Percentiles rank a stretch among this genome's conserved stretches.
These are phyloP conservation scores for Carpinus viminea DNA, from an alignment of 306 rosid genomes.

Conservation along the genomic window DNA sequence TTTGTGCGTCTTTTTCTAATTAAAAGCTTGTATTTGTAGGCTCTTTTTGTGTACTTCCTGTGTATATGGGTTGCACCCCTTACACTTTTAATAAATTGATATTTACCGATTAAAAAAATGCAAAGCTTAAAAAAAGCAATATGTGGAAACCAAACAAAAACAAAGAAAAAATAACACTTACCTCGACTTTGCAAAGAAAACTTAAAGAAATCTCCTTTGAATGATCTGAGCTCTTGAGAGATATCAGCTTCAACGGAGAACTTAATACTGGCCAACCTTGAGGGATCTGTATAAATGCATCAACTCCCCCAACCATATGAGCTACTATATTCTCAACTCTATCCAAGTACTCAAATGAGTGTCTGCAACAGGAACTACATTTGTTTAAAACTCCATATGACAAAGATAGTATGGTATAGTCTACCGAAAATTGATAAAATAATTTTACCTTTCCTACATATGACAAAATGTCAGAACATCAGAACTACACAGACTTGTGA, in stretches of 20 bases:
- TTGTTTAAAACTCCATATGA: conserved; percentile 17
- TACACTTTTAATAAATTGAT: too few species aligned
- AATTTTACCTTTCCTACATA: background rate
- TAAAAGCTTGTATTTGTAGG: too few species aligned
- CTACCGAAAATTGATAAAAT: background rate
- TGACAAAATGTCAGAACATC: conserved; percentile 16
- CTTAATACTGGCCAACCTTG: conserved; percentile 69
- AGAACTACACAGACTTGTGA: conserved; percentile 5
- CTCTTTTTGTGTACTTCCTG: too few species aligned
- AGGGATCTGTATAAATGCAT: conserved; percentile 64
- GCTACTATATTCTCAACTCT: conserved; percentile 66
- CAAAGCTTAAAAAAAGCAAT: background rate
- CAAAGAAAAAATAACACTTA: conserved; percentile 21
- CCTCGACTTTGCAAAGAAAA: conserved; percentile 71
- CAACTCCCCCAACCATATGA: conserved; percentile 65
- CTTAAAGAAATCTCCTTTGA: conserved; percentile 49
- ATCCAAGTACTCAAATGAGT: conserved; percentile 58
- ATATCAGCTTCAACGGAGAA: conserved; percentile 66
- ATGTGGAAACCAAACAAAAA: conserved; percentile 11
- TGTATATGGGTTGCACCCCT: too few species aligned
- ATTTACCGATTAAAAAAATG: background rate
- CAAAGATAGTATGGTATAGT: background rate
- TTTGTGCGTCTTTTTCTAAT: too few species aligned
- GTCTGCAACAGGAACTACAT: conserved; percentile 46
- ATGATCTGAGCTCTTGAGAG: conserved; percentile 59